phyloP scores from a whole-genome alignment of 768 basidiomycete genomes.

The Tephrocybe sp. region DNA sequence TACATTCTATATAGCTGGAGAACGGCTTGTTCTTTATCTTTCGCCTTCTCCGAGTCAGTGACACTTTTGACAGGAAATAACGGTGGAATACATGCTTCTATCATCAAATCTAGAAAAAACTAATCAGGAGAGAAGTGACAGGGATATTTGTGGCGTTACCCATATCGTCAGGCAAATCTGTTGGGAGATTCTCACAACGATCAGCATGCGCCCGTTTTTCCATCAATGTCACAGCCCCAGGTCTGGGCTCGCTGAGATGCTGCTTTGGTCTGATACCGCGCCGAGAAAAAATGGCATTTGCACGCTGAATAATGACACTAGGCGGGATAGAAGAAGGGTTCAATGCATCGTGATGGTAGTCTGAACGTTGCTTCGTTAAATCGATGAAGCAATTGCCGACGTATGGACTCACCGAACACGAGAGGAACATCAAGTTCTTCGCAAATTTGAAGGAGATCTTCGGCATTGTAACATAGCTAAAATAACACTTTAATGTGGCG shows the following conservation, averaged over 20 bases:
- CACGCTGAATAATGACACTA: slow-evolving; percentile 65
- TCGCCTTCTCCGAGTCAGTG: slow-evolving; percentile 41
- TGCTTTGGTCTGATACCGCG: slow-evolving; percentile 89
- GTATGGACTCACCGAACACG: slow-evolving; percentile 47
- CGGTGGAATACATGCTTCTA: slow-evolving; percentile 46
- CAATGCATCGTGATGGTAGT: slow-evolving; percentile 84
- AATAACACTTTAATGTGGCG: not conserved
- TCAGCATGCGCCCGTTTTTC: slow-evolving; percentile 86
- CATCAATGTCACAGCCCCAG: slow-evolving; percentile 80
- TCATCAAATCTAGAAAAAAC: slow-evolving; percentile 69
- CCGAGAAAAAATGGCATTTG: slow-evolving; percentile 68
- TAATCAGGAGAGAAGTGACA: slow-evolving; percentile 8
- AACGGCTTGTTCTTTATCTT: slow-evolving; percentile 93
- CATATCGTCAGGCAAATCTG: slow-evolving; percentile 64
- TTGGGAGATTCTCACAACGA: slow-evolving; percentile 67
- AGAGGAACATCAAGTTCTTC: slow-evolving; percentile 78
- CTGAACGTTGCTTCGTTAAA: slow-evolving; percentile 22
- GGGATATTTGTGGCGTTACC: slow-evolving; percentile 32
- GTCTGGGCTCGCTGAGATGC: slow-evolving; percentile 88
- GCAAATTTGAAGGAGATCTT: slow-evolving; percentile 84
- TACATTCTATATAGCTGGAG: slow-evolving; percentile 83
- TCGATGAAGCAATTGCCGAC: slow-evolving; percentile 24
- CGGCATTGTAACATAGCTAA: slow-evolving; percentile 81
- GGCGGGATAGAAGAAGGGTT: slow-evolving; percentile 59
- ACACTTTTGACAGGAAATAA: not conserved